phyloP scores from a whole-genome alignment of 2,329 filamentous ascomycete genomes.

The Mollisia scopiformis region DNA sequence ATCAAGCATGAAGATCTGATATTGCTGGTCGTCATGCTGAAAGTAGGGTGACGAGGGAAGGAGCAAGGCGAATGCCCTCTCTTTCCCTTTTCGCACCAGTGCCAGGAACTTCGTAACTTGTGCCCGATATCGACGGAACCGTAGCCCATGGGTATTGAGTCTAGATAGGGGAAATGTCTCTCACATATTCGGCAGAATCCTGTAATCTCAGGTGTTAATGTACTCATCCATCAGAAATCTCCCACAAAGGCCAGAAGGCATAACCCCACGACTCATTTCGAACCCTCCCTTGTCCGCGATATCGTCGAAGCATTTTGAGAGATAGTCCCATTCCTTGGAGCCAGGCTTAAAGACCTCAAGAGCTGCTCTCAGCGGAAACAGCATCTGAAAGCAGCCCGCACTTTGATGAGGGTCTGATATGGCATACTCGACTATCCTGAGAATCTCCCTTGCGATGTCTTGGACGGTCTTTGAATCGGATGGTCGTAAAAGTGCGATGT shows the following conservation, averaged over 20 bases:
- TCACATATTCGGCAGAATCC: too few relatives aligned
- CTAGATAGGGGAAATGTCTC: too few relatives aligned
- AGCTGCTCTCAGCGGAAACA: conserved; percentile 16
- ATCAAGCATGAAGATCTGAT: too few relatives aligned
- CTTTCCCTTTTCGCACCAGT: too few relatives aligned
- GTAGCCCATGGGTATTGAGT: too few relatives aligned
- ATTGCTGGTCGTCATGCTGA: too few relatives aligned
- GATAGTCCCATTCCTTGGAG: conserved; percentile 15
- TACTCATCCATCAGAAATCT: conserved; percentile 13
- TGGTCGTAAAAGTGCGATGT: conserved; percentile 18
- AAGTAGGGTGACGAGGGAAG: too few relatives aligned
- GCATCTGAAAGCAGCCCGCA: conserved; percentile 19
- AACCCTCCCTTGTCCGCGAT: conserved; percentile 22
- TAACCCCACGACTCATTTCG: conserved; percentile 15
- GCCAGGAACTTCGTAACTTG: too few relatives aligned
- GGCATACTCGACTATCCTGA: conserved; percentile 10
- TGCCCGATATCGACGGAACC: too few relatives aligned
- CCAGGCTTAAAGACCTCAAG: conserved; percentile 18
- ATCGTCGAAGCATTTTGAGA: conserved; percentile 9
- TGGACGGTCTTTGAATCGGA: conserved; percentile 19
- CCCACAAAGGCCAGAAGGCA: conserved; percentile 10
- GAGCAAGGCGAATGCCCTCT: too few relatives aligned
- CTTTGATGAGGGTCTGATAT: conserved; percentile 11
- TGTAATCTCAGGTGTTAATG: not conserved
- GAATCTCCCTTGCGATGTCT: conserved; percentile 15